Conservation (phyloP, 768 basidiomycete genomes). For the Tricholoma sp. region DNA sequence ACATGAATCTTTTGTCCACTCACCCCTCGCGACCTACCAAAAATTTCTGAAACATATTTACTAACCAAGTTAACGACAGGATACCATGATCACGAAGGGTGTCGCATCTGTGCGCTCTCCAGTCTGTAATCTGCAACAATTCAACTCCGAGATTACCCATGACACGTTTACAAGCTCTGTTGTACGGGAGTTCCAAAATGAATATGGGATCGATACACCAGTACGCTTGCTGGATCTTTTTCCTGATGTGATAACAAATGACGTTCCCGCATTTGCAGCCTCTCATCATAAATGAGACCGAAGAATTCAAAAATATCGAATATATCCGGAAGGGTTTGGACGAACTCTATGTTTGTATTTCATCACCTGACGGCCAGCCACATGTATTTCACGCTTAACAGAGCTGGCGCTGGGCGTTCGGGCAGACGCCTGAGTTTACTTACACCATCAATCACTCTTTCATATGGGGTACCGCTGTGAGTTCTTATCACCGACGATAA, state of each 20-base stretch:
- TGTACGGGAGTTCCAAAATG: constrained; percentile 56
- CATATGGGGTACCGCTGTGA: constrained; percentile 47
- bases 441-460: constrained; percentile 47
- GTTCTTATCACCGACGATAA: constrained; percentile 11
- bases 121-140: constrained; percentile 75
- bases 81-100: constrained; percentile 76
- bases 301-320: constrained; percentile 38
- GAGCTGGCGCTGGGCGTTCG: constrained; percentile 93
- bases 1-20: neutral
- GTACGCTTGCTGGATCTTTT: constrained; percentile 16
- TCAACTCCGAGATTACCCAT: constrained; percentile 50
- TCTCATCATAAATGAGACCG: constrained; percentile 39
- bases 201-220: constrained; percentile 39
- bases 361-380: neutral
- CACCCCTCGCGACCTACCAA: too few relatives aligned
- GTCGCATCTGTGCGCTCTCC: constrained; percentile 91
- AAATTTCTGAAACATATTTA: neutral
- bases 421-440: constrained; percentile 91
- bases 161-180: constrained; percentile 68
- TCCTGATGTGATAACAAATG: neutral
- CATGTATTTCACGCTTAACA: constrained; percentile 22
- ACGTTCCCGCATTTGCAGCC: constrained; percentile 24
- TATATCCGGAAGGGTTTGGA: constrained; percentile 66
- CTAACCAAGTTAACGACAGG: constrained; percentile 34
- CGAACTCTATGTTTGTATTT: constrained; percentile 60